Evolutionary conservation across 2,329 filamentous ascomycete genomes (phyloP).

Genomic region (Fusarium pseudonygamai): DNA sequence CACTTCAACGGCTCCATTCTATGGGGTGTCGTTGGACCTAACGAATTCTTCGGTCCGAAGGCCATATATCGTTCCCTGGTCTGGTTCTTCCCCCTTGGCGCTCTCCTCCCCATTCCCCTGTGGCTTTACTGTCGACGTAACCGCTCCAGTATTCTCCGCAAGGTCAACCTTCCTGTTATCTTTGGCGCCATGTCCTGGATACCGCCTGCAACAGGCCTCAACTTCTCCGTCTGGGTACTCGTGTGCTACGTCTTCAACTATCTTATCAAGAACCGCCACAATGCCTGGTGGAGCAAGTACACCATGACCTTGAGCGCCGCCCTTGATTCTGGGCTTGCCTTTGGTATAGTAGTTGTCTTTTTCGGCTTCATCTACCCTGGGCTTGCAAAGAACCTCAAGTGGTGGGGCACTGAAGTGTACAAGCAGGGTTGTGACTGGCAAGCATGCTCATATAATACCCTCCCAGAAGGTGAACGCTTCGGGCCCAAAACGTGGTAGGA

Average conservation of each 20-base stretch:
- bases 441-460: conserved; percentile 75
- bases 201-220: conserved; percentile 84
- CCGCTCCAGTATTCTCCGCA: conserved; percentile 72
- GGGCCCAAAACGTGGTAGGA: conserved; percentile 69
- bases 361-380: conserved; percentile 88
- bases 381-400: conserved; percentile 75
- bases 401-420: conserved; percentile 91
- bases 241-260: conserved; percentile 89
- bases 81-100: conserved; percentile 84
- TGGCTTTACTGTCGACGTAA: conserved; percentile 74
- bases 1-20: conserved; percentile 92
- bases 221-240: conserved; percentile 87
- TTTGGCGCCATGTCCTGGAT: conserved; percentile 89
- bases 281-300: conserved; percentile 89
- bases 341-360: conserved; percentile 84
- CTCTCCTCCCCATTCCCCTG: conserved; percentile 76
- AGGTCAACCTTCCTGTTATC: conserved; percentile 83
- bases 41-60: conserved; percentile 80
- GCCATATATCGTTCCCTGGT: conserved; percentile 80
- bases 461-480: conserved; percentile 72
- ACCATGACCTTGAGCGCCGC: conserved; percentile 89
- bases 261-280: conserved; percentile 72
- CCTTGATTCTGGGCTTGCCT: conserved; percentile 82
- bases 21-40: conserved; percentile 87
- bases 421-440: conserved; percentile 87